A percentile compares a stretch with the other conserved stretches of the same genome.
phyloP scores from a whole-genome alignment of 1,284 basidiomycete genomes.

The Sutorius eximius region DNA sequence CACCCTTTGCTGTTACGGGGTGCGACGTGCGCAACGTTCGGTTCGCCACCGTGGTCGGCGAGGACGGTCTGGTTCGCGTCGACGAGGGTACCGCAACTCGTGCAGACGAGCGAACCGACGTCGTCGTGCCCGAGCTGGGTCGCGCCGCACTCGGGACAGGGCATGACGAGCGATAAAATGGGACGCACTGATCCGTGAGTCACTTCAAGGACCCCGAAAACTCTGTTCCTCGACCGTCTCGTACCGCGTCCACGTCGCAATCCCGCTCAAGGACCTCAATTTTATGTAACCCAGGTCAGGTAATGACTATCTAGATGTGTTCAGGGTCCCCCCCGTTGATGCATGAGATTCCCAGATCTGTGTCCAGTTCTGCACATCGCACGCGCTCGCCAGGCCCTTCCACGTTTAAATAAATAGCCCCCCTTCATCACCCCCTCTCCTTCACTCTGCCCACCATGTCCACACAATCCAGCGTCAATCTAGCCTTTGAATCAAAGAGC shows the following conservation, averaged over 20 bases:
- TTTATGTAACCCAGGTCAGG: too few relatives aligned
- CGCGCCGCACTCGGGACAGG: constrained; percentile 54
- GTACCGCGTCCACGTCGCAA: too few relatives aligned
- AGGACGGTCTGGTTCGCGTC: constrained; percentile 61
- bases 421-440: constrained; percentile 9
- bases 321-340: constrained; percentile 19
- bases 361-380: neutral
- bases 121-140: constrained; percentile 53
- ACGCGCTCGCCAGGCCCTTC: constrained; percentile 1
- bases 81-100: constrained; percentile 61
- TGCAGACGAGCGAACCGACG: constrained; percentile 61
- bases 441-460: constrained; percentile 41
- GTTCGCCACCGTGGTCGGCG: constrained; percentile 42
- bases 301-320: constrained; percentile 13
- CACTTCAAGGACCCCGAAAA: neutral
- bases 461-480: constrained; percentile 29
- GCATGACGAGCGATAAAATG: constrained; percentile 12
- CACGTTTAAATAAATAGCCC: constrained; percentile 28
- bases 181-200: too few relatives aligned
- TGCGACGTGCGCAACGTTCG: constrained; percentile 31
- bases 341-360: neutral
- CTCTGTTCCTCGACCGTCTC: neutral
- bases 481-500: constrained; percentile 58
- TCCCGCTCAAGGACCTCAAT: neutral
- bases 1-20: constrained; percentile 46